phyloP scores from a whole-genome alignment of 2,329 filamentous ascomycete genomes.

The Phialophora chinensis region DNA sequence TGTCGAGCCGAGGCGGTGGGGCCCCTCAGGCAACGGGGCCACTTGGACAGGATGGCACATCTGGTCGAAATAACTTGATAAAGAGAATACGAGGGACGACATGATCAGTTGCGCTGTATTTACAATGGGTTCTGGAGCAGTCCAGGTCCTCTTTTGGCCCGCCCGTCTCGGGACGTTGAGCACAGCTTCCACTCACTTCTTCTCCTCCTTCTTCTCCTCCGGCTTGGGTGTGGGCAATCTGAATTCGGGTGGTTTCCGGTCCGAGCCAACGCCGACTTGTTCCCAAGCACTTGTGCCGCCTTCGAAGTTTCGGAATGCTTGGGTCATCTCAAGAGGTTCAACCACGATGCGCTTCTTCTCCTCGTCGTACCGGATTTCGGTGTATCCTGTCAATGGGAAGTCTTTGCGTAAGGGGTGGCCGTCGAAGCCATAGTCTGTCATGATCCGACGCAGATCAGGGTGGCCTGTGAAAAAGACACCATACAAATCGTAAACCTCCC shows the following conservation, averaged over 20 bases:
- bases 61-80: not conserved
- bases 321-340: constrained; percentile 95
- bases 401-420: constrained; percentile 97
- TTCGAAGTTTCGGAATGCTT: constrained; percentile 98
- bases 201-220: constrained; percentile 81
- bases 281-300: constrained; percentile 77
- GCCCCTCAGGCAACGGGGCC: too few relatives aligned
- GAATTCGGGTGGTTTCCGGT: constrained; percentile 84
- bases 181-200: constrained; percentile 72
- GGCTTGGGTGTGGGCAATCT: constrained; percentile 95
- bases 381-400: constrained; percentile 97
- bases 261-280: constrained; percentile 72
- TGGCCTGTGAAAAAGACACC: constrained; percentile 96
- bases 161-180: not conserved
- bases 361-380: constrained; percentile 96
- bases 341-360: constrained; percentile 99
- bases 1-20: too few relatives aligned
- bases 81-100: not conserved
- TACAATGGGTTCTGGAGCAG: not conserved
- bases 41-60: not conserved
- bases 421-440: constrained; percentile 99
- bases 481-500: constrained; percentile 96
- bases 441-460: constrained; percentile 93
- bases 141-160: not conserved
- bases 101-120: not conserved